These are phyloP conservation scores for Fusarium fracticaudum DNA, from an alignment of 2,329 filamentous ascomycete genomes.

Conservation along the genomic window DNA sequence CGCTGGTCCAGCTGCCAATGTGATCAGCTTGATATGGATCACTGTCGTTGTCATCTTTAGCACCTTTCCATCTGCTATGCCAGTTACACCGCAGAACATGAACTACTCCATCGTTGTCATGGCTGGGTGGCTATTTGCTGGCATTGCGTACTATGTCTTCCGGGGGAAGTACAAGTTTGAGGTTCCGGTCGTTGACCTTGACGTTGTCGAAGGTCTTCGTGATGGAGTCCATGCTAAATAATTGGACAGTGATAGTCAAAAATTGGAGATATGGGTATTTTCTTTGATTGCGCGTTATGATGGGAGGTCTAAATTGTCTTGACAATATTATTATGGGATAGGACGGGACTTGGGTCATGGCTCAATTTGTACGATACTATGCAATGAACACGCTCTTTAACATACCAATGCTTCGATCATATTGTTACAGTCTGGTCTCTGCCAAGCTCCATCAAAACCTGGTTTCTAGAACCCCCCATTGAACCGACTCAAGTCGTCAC, in stretches of 20 bases:
- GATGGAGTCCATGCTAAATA: not conserved
- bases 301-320: not conserved
- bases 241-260: not conserved
- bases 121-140: constrained; percentile 50
- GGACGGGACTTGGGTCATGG: not conserved
- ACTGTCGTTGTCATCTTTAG: constrained; percentile 56
- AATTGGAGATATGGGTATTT: not conserved
- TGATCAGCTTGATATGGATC: constrained; percentile 55
- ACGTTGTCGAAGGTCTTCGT: not conserved
- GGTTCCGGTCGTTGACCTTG: constrained; percentile 13
- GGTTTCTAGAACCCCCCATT: not conserved
- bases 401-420: not conserved
- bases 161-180: constrained; percentile 41
- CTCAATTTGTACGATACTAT: not conserved
- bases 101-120: constrained; percentile 58
- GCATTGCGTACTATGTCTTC: constrained; percentile 46
- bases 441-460: not conserved
- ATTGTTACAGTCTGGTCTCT: not conserved
- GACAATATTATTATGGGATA: not conserved
- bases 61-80: constrained; percentile 54
- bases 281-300: fast-evolving
- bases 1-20: constrained; percentile 51
- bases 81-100: constrained; percentile 55
- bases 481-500: not conserved
- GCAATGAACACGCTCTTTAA: not conserved